These are phyloP conservation scores for Xylariales sp. DNA, from an alignment of 2,329 filamentous ascomycete species.

Conservation along the genomic window DNA sequence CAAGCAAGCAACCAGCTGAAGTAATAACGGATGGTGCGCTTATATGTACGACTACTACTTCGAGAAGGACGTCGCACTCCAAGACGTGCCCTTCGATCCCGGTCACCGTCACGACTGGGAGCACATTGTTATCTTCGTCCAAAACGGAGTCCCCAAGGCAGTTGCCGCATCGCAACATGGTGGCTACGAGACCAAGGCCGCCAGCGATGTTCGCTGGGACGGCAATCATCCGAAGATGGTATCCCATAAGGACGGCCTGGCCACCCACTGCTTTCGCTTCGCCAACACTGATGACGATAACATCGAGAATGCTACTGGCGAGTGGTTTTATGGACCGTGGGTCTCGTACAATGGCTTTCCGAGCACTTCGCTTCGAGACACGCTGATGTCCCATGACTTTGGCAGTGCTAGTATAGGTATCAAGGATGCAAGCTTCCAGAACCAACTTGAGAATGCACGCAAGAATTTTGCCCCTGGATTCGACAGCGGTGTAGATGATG, in stretches of 20 bases:
- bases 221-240: constrained; percentile 26
- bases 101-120: constrained; percentile 31
- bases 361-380: constrained; percentile 19
- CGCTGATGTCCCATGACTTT: constrained; percentile 21
- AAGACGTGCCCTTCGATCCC: constrained; percentile 21
- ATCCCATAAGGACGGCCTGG: constrained; percentile 26
- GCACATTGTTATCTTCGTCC: not conserved
- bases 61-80: constrained; percentile 35
- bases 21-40: constrained; percentile 39
- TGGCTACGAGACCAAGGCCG: constrained; percentile 19
- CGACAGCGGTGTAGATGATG: constrained; percentile 42
- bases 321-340: constrained; percentile 24
- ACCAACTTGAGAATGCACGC: constrained; percentile 19
- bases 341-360: constrained; percentile 25
- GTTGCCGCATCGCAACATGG: constrained; percentile 26
- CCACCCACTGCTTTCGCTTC: constrained; percentile 26
- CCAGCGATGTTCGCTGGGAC: constrained; percentile 24
- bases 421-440: constrained; percentile 19
- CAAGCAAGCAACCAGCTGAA: too few relatives aligned
- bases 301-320: constrained; percentile 24
- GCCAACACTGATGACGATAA: constrained; percentile 22
- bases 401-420: constrained; percentile 21
- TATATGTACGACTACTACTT: constrained; percentile 43
- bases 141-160: constrained; percentile 1
- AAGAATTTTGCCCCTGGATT: constrained; percentile 32